A percentile compares a stretch with the other conserved stretches of the same genome.
Conservation (phyloP, 2,329 filamentous ascomycete species). For the Penicillium sp. region DNA sequence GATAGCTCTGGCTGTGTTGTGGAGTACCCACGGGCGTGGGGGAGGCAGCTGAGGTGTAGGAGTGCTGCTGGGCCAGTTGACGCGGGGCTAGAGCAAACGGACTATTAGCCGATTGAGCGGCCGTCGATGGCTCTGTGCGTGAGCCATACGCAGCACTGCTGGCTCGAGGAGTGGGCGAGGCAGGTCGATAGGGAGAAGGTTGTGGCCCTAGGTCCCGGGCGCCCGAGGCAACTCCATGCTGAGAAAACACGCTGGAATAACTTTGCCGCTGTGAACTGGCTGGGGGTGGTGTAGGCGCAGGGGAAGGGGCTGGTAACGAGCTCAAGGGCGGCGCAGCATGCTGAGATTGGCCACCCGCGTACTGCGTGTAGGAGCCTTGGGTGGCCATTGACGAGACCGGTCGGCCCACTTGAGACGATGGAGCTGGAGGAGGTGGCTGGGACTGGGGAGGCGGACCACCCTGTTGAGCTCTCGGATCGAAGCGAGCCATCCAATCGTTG, state of each 20-base stretch:
- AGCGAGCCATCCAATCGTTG: slow-evolving; percentile 40
- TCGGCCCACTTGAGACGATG: slow-evolving; percentile 16
- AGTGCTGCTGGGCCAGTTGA: slow-evolving; percentile 19
- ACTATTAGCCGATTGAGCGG: slow-evolving; percentile 26
- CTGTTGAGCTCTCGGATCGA: slow-evolving; percentile 36
- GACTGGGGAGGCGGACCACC: slow-evolving; percentile 18
- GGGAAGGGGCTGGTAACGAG: slow-evolving; percentile 28
- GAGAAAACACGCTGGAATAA: slow-evolving; percentile 27
- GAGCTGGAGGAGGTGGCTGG: slow-evolving; percentile 17
- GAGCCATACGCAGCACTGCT: slow-evolving; percentile 26
- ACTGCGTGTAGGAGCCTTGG: slow-evolving; percentile 28
- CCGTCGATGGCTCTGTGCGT: slow-evolving; percentile 28
- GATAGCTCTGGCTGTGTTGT: slow-evolving; percentile 28
- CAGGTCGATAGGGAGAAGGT: slow-evolving; percentile 18
- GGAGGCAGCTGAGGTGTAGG: slow-evolving; percentile 24
- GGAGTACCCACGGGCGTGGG: slow-evolving; percentile 21
- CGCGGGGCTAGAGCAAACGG: slow-evolving; percentile 26
- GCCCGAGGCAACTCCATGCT: slow-evolving; percentile 18
- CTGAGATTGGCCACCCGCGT: slow-evolving; percentile 21
- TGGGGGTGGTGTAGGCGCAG: slow-evolving; percentile 29
- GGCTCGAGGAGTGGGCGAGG: slow-evolving; percentile 29
- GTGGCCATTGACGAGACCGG: slow-evolving; percentile 15
- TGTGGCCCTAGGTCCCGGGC: slow-evolving; percentile 28
- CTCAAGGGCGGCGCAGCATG: slow-evolving; percentile 18
- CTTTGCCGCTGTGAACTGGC: slow-evolving; percentile 25